These are phyloP conservation scores for Dactylonectria macrodidyma DNA, from an alignment of 2,329 filamentous ascomycete species.

Conservation along the genomic window DNA sequence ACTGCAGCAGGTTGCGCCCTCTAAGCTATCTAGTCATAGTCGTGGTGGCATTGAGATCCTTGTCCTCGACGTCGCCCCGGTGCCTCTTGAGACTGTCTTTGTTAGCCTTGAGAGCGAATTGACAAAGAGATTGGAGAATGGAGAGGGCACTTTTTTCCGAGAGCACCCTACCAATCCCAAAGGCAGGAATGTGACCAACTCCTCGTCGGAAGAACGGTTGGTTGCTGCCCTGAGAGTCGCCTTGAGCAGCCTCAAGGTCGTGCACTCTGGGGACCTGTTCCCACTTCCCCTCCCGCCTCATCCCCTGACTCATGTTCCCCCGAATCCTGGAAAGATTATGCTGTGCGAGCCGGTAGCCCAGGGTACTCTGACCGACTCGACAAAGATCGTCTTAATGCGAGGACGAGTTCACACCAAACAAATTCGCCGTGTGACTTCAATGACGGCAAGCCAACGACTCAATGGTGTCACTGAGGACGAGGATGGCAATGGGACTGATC, in stretches of 20 bases:
- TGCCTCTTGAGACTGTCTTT: constrained; percentile 88
- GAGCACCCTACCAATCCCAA: constrained; percentile 64
- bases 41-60: constrained; percentile 87
- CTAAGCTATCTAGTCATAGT: constrained; percentile 79
- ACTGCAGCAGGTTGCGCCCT: constrained; percentile 81
- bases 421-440: constrained; percentile 63
- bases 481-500: constrained; percentile 89
- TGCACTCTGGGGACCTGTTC: constrained; percentile 87
- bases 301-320: constrained; percentile 86
- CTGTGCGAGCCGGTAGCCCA: constrained; percentile 97
- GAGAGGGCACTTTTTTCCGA: constrained; percentile 86
- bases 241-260: constrained; percentile 78
- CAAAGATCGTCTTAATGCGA: constrained; percentile 86
- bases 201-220: constrained; percentile 69
- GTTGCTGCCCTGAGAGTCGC: constrained; percentile 80
- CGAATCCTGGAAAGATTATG: constrained; percentile 88
- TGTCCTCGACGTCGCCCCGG: constrained; percentile 83
- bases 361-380: constrained; percentile 82
- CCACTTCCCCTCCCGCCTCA: constrained; percentile 85
- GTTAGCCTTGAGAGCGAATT: constrained; percentile 88
- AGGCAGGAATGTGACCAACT: constrained; percentile 56
- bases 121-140: constrained; percentile 83
- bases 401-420: constrained; percentile 71
- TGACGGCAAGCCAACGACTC: constrained; percentile 58
- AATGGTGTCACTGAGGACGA: constrained; percentile 75